Base-by-base conservation (phyloP, 1,284 basidiomycete genomes). In the Ustilago cynodontis region DNA sequence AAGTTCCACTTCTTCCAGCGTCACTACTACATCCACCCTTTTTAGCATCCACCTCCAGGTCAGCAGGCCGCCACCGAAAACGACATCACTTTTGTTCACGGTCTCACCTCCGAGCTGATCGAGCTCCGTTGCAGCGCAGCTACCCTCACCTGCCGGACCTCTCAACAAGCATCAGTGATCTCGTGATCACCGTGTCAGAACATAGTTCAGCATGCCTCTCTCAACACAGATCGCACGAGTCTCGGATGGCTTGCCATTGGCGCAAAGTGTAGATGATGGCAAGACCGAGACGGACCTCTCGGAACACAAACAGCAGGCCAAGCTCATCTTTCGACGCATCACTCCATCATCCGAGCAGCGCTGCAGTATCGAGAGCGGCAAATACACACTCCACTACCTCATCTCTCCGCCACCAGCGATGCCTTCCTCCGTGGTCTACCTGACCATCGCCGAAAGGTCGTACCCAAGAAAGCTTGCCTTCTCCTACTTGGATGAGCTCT, bases 401-500 rank as follows among this genome's bases (percentile, higher is more conserved):
- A 95, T 99, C 78, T 88, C 91, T 14, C 84, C 84, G 22, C 82
- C 82, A 16, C 81, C 83, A 0, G 65, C 76, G 13, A 80, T 81
- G 66, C 80, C 83, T 1, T 65, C 70, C 3, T 80, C 81, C 10
- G 95, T 98, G 73, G 93, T 97, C 59, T 99, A 95, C 88, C 90
- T 99, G 72, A 93, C 93, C 77, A 95, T 99, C 86, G 91, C 94
- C 59, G 96, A 98, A 88, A 93, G 94, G 86, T 94, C 94, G 7
- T 99, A 99, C 87, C 96, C 96, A 26, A 90, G 97, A 74, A 99
- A 98, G 87, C 91, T 99, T 26, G 95, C 95, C 0, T 99, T 99
- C 87, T 94, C 94, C 16, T 99, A 95, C 87, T 90, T 99, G 54
- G 95, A 98, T 81, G 96, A 99, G 87, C 89, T 99, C 37, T 93